Evolutionary conservation across 495 filamentous ascomycete genomes (phyloP), one percentile per base, ranked within the genome.

Genomic region (Penicillium steckii): DNA sequence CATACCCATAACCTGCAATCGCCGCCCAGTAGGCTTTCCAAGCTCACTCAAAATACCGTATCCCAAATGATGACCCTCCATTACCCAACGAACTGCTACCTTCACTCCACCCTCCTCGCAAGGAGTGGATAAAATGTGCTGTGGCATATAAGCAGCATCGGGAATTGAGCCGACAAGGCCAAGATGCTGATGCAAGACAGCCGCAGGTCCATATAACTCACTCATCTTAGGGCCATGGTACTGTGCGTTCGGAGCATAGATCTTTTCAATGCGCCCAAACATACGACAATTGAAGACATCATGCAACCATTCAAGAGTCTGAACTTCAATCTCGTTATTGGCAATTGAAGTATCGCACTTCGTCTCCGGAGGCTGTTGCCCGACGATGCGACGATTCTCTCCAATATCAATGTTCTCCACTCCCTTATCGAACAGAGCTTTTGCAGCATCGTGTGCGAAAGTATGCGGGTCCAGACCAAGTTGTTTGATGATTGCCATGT

Each of bases 401-500:
- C 46, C 46, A 37, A 48, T 48, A 26, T 48, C 46, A 22, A 48
- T 26, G 13, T 17, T n/a, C 21, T 48, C 46, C 7, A 48, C 10
- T 19, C 46, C 46, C 19, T 38, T 37, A 21, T 48, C 46, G 19
- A 48, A 48, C 2, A 48, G 46, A 9, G 27, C 46, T 12, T 37
- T 35, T 7, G 46, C 46, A 25, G 46, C 26, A 6, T 48, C 46
- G 12, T 35, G 38, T 3, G 46, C 46, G n/a, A 35, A 30, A 6
- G 46, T 38, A n/a, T 40, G 29, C 0, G 32, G 13, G 19, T 48
- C 46, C 2, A 48, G 46, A 23, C 46, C 46, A 3, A 48, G 46
- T n/a, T 48, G 46, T 10, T 48, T 48, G 8, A 48, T 19, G 19
- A 48, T 48, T 7, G 46, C 46, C 46, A 48, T 48, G 30, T 24